Conservation (phyloP, 257 asterid genomes). For the Cordia subcordata region DNA sequence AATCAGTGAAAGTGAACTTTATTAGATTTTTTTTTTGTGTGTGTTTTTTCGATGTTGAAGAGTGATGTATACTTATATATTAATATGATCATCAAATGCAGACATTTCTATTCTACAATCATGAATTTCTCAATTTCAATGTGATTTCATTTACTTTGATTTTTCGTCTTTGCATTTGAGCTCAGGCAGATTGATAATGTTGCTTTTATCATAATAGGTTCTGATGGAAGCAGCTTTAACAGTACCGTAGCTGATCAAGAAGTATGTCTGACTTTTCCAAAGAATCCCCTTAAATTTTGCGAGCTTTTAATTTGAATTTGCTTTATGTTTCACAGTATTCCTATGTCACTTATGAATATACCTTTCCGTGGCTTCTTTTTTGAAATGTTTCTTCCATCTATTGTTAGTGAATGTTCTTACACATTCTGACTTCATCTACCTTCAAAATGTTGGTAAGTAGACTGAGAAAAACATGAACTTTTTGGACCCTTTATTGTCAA, state of each 20-base stretch:
- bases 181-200: not conserved
- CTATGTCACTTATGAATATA: no score
- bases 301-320: not conserved
- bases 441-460: no score
- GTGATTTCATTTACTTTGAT: constrained; percentile 4
- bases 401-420: no score
- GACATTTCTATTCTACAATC: no score
- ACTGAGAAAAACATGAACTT: no score
- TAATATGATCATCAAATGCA: not conserved
- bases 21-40: no score
- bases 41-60: no score
- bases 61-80: no score
- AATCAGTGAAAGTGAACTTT: not conserved
- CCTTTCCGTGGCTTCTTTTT: no score
- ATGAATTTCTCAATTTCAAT: not conserved
- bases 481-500: no score
- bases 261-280: constrained; percentile 33
- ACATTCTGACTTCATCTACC: no score
- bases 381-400: no score
- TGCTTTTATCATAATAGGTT: constrained; percentile 42
- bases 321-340: not conserved
- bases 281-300: not conserved
- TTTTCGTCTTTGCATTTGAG: not conserved
- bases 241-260: constrained; percentile 85
- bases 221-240: constrained; percentile 79